Conservation (phyloP, 495 filamentous ascomycete species). For the Xylaria castorea region DNA sequence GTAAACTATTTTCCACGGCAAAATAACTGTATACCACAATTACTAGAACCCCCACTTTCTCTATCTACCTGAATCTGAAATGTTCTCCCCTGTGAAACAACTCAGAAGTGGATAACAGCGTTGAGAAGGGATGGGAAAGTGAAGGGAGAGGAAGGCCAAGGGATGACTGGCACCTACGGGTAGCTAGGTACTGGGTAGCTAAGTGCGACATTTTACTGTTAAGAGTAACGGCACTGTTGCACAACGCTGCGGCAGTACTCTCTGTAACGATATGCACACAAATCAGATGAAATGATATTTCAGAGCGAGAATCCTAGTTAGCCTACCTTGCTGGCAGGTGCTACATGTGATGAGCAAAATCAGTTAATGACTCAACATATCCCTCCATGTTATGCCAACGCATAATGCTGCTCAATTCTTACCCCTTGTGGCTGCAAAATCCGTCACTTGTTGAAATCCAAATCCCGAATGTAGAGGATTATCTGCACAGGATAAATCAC, state of each 20-base stretch:
- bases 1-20: slow-evolving; percentile 42
- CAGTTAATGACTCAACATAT: neutral
- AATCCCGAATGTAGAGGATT: neutral
- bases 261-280: slow-evolving; percentile 22
- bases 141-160: neutral
- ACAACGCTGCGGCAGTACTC: neutral
- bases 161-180: neutral
- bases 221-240: neutral
- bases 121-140: neutral
- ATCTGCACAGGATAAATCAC: neutral
- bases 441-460: neutral
- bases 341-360: neutral
- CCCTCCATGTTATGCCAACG: neutral
- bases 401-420: neutral
- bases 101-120: neutral
- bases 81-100: neutral
- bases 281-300: slow-evolving; percentile 7
- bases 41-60: neutral
- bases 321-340: neutral
- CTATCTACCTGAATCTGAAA: neutral
- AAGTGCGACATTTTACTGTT: neutral
- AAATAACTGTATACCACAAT: slow-evolving; percentile 4
- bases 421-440: neutral
- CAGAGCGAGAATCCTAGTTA: neutral
- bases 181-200: neutral